Conservation (phyloP, 2,329 filamentous ascomycete genomes). For the Mycosphaerella sp. region DNA sequence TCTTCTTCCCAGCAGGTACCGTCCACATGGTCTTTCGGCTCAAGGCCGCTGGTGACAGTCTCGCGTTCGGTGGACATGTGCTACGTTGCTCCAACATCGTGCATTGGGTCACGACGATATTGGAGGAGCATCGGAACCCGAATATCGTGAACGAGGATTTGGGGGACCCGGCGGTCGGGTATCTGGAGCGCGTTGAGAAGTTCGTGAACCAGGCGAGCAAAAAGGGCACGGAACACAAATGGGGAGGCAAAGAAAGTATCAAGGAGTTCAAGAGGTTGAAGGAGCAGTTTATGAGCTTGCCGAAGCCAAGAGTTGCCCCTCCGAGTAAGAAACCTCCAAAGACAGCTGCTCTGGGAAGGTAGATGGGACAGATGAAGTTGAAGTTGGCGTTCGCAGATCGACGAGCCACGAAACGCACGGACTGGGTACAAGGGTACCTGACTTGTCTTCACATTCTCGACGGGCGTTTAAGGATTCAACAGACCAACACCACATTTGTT, state of each 20-base stretch:
- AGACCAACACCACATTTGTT: neutral
- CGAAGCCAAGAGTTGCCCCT: conserved; percentile 1
- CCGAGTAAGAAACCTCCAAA: conserved; percentile 4
- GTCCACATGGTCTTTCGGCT: conserved; percentile 34
- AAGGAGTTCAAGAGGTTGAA: conserved; percentile 28
- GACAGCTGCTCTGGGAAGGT: neutral
- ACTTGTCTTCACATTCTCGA: neutral
- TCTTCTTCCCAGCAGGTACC: conserved; percentile 31
- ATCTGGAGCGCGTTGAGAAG: conserved; percentile 27
- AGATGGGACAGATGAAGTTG: neutral
- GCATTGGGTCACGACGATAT: conserved; percentile 41
- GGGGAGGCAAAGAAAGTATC: conserved; percentile 27
- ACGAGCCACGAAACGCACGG: neutral
- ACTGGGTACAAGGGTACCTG: conserved; percentile 1
- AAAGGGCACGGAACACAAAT: conserved; percentile 23
- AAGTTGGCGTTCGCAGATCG: neutral
- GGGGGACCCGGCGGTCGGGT: conserved; percentile 33
- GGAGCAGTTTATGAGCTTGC: conserved; percentile 20
- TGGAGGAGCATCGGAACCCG: conserved; percentile 39
- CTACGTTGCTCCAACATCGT: conserved; percentile 34
- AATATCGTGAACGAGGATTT: conserved; percentile 43
- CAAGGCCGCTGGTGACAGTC: conserved; percentile 26
- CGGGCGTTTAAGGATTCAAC: neutral
- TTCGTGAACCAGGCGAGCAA: conserved; percentile 27
- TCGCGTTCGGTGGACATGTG: conserved; percentile 32